Conservation (phyloP, 805 yeast species). For the Clavispora carvajalis region DNA sequence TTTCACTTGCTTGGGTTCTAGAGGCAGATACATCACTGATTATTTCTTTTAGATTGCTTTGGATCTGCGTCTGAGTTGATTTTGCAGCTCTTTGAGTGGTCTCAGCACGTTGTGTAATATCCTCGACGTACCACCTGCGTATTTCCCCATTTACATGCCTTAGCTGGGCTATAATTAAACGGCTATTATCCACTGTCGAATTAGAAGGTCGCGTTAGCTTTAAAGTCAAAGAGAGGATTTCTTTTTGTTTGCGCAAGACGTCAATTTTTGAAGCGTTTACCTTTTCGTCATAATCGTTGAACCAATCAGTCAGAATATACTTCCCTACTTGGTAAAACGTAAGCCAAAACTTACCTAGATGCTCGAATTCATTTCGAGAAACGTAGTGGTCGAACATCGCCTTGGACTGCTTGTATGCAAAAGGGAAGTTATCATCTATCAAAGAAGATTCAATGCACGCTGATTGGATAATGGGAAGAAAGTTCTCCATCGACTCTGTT, state of each 20-base stretch:
- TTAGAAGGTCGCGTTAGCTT: conserved; percentile 22
- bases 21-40: conserved; percentile 24
- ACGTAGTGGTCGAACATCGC: conserved; percentile 29
- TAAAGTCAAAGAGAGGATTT: conserved; percentile 48
- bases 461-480: conserved; percentile 31
- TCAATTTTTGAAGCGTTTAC: conserved; percentile 13
- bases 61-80: conserved; percentile 16
- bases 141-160: conserved; percentile 39
- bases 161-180: conserved; percentile 61
- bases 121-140: conserved; percentile 15
- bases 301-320: conserved; percentile 23
- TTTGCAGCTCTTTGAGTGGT: conserved; percentile 7
- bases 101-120: conserved; percentile 9
- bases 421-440: conserved; percentile 54
- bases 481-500: conserved; percentile 13
- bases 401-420: conserved; percentile 45
- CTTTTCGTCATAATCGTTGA: conserved; percentile 13
- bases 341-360: conserved; percentile 50
- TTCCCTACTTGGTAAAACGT: conserved; percentile 73
- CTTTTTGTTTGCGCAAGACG: conserved; percentile 45
- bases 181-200: conserved; percentile 52
- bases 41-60: conserved; percentile 20
- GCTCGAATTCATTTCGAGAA: conserved; percentile 7
- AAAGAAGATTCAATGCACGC: conserved; percentile 66
- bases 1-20: conserved; percentile 37